Evolutionary conservation across 768 basidiomycete genomes (phyloP), one percentile per base, ranked within the genome.

Genomic region (Russula olivacea): DNA sequence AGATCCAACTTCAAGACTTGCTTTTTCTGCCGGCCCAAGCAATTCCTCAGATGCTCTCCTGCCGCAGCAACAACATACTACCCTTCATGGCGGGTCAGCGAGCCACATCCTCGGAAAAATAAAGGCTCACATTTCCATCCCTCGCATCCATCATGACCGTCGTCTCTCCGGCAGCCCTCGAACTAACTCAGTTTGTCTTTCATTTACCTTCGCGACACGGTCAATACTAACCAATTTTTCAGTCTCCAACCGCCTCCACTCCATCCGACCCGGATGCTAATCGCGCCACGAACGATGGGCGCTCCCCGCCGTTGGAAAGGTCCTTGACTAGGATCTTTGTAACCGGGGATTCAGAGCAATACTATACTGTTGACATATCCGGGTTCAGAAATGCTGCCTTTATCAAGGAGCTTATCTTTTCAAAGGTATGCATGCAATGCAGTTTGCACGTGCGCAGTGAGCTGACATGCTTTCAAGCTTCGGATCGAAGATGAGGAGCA

Each of bases 401-500:
- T 70, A 88, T 93, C 66, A 83, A 89, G 67, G 90, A 92, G 72
- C 82, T 86, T 58, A 89, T 93, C 36, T 89, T 90, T 67, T 83
- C 81, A 66, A 89, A 89, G 80, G 91, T 91, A 56, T 41, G 78
- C 55, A 58, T 48, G 58, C 52, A 59, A 45, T 32, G 59, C 8
- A 59, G 12, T 58, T 30, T 55, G n/a, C 43, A 10, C 28, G 21
- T 7, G 55, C 8, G 45, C 66, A 55, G 48, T 21, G 51, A 50
- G 58, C 61, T 55, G 38, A 66, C 49, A 62, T 54, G 38, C 36
- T 45, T 50, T 30, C 8, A 66, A 93, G 91, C 77, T 93, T 65
- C 83, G 85, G 71, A 88, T 98, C 48, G 79, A 81, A 41, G 91
- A 93, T 69, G 94, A 95, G 63, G 91, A 96, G 61, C 86, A 89